These are phyloP conservation scores for Aspergillus sp. DNA, from an alignment of 2,329 filamentous ascomycete species.

Conservation along the genomic window DNA sequence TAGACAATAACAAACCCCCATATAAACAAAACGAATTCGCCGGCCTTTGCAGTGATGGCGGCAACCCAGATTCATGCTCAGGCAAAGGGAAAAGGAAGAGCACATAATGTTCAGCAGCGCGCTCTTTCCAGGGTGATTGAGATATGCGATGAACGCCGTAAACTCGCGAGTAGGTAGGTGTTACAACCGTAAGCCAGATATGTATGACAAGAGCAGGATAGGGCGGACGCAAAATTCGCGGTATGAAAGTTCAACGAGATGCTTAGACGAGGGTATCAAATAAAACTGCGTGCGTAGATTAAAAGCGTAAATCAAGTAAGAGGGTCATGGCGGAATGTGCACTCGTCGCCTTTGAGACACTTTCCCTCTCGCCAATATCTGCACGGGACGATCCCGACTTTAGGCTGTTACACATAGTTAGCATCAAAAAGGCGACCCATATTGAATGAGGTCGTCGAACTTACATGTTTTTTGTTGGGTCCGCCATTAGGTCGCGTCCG, in stretches of 20 bases:
- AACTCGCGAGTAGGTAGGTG: background rate
- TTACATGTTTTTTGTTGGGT: slow-evolving; percentile 32
- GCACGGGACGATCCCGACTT: slow-evolving; percentile 41
- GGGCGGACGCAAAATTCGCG: background rate
- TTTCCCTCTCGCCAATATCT: slow-evolving; percentile 47
- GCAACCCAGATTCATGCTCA: too few species aligned
- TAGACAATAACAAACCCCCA: too few species aligned
- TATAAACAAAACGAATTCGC: background rate
- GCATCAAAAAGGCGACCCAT: background rate
- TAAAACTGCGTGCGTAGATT: slow-evolving; percentile 3
- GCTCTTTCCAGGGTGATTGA: background rate
- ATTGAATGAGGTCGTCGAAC: slow-evolving; percentile 1
- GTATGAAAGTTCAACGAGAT: background rate
- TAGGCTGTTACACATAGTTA: slow-evolving; percentile 24
- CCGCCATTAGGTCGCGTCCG: slow-evolving; percentile 24
- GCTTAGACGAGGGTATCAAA: slow-evolving; percentile 1
- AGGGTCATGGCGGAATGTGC: slow-evolving; percentile 43
- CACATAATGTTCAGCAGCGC: background rate
- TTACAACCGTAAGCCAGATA: too few species aligned
- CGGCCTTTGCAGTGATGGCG: too few species aligned
- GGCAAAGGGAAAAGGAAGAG: background rate
- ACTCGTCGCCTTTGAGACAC: slow-evolving; percentile 46
- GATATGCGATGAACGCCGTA: slow-evolving; percentile 4
- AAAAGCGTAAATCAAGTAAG: slow-evolving; percentile 1
- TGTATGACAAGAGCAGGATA: background rate